Percentiles rank a stretch among this genome's conserved stretches.
These are phyloP conservation scores for Barnettozyma hawaiiensis DNA, from an alignment of 1,139 yeast genomes.

Conservation along the genomic window DNA sequence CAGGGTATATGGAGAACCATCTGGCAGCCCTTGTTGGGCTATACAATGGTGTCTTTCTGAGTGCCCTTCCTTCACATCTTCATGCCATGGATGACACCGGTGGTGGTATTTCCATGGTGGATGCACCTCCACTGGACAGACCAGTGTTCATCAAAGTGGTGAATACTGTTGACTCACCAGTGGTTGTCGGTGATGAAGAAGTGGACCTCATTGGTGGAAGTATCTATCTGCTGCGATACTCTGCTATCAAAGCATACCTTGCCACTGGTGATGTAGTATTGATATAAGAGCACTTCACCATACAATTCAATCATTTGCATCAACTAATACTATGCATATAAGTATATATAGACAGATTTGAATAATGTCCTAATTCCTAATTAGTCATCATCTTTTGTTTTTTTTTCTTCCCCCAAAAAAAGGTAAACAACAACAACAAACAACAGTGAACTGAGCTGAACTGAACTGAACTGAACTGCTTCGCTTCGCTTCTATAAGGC, in stretches of 20 bases:
- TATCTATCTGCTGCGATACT: conserved; percentile 71
- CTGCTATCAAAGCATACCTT: conserved; percentile 39
- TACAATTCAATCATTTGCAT: not conserved
- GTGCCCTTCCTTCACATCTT: conserved; percentile 59
- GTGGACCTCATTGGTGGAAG: conserved; percentile 62
- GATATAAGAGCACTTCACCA: conserved; percentile 28
- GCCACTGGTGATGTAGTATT: conserved; percentile 40
- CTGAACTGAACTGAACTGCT: too few relatives aligned
- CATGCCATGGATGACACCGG: conserved; percentile 72
- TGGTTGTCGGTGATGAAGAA: conserved; percentile 55
- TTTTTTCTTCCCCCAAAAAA: too few relatives aligned
- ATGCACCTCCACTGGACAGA: conserved; percentile 64
- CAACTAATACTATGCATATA: too few relatives aligned
- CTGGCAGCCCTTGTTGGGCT: conserved; percentile 57
- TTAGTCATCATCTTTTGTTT: too few relatives aligned
- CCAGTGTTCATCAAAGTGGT: conserved; percentile 70
- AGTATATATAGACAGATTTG: too few relatives aligned
- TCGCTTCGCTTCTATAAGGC: not conserved
- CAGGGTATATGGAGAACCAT: conserved; percentile 59
- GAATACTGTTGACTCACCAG: conserved; percentile 54
- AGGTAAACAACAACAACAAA: not conserved
- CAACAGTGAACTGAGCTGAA: too few relatives aligned
- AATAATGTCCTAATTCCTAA: not conserved
- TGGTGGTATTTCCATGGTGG: conserved; percentile 76
- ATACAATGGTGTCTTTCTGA: conserved; percentile 63